Evolutionary conservation across 2,329 filamentous ascomycete genomes (phyloP).

Genomic region (Epichloe gansuensis): DNA sequence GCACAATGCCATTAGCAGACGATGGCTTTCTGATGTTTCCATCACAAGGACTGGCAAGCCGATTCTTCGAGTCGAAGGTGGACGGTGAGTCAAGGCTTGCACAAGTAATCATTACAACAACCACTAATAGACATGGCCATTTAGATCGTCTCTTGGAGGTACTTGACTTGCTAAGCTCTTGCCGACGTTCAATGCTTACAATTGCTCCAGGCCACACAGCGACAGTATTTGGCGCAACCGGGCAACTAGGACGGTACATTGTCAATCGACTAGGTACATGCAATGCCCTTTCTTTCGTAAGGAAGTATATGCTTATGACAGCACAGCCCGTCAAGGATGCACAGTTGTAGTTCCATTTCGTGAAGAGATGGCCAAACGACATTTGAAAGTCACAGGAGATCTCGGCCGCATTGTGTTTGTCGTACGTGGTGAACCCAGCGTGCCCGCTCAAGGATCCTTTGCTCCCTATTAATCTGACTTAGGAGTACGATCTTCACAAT

Average conservation of each 20-base stretch:
- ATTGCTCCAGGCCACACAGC: slow-evolving; percentile 67
- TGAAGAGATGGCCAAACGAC: slow-evolving; percentile 95
- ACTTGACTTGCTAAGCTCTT: slow-evolving; percentile 16
- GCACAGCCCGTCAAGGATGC: slow-evolving; percentile 75
- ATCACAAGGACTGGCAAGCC: slow-evolving; percentile 96
- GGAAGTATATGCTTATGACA: neutral
- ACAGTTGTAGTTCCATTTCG: slow-evolving; percentile 88
- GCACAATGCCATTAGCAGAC: slow-evolving; percentile 36
- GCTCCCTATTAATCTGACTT: slow-evolving; percentile 8
- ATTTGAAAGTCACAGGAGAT: slow-evolving; percentile 93
- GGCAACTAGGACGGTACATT: slow-evolving; percentile 91
- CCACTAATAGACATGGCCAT: slow-evolving; percentile 14
- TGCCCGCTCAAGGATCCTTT: neutral
- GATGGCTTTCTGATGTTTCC: slow-evolving; percentile 64
- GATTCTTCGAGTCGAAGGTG: slow-evolving; percentile 77
- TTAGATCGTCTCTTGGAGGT: slow-evolving; percentile 82
- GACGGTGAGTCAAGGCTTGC: slow-evolving; percentile 52
- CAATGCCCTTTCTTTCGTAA: neutral
- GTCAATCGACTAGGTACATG: slow-evolving; percentile 74
- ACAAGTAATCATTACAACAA: neutral
- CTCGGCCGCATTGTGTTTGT: slow-evolving; percentile 81
- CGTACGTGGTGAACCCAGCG: slow-evolving; percentile 31
- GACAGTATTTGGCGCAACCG: slow-evolving; percentile 95
- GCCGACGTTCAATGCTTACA: slow-evolving; percentile 14
- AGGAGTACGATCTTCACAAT: slow-evolving; percentile 94